Percentiles rank a stretch among this genome's conserved stretches.
These are phyloP conservation scores for Escovopsis weberi DNA, from an alignment of 2,329 filamentous ascomycete genomes.

Conservation along the genomic window DNA sequence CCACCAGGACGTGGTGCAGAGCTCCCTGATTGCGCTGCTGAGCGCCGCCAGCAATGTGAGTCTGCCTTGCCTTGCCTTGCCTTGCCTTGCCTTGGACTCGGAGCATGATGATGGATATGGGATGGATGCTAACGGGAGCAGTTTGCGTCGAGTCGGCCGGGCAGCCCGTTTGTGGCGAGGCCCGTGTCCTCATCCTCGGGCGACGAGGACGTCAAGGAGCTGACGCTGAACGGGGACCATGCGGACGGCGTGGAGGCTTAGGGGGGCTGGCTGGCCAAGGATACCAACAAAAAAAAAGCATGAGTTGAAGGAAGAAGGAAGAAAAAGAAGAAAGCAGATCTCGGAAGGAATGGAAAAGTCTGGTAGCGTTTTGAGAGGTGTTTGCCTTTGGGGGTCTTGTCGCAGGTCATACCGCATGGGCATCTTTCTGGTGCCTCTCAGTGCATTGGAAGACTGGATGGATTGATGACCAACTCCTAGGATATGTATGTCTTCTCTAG, in stretches of 20 bases:
- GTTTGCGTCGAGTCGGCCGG: slow-evolving; percentile 59
- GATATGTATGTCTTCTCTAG: too few species aligned
- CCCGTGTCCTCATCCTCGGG: slow-evolving; percentile 22
- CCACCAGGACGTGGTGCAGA: slow-evolving; percentile 53
- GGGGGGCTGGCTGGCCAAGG: slow-evolving; percentile 10
- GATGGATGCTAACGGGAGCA: slow-evolving; percentile 19
- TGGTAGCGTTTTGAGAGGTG: too few species aligned
- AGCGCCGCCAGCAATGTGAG: slow-evolving; percentile 76
- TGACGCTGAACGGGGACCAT: slow-evolving; percentile 7
- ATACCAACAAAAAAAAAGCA: background rate
- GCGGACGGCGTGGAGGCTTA: slow-evolving; percentile 3
- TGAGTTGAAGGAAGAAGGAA: background rate
- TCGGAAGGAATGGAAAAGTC: background rate
- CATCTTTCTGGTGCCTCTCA: too few species aligned
- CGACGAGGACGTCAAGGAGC: slow-evolving; percentile 3
- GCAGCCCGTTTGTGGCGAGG: slow-evolving; percentile 47
- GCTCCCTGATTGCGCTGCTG: slow-evolving; percentile 71
- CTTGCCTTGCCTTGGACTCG: slow-evolving; percentile 2
- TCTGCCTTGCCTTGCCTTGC: slow-evolving; percentile 10
- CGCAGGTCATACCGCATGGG: too few species aligned
- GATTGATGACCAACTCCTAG: too few species aligned
- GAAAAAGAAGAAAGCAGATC: background rate
- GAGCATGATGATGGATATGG: background rate
- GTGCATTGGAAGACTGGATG: too few species aligned
- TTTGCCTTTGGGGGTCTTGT: too few species aligned